These are phyloP conservation scores for Penicillium riverlandense DNA, from an alignment of 495 filamentous ascomycete species.

Conservation along the genomic window DNA sequence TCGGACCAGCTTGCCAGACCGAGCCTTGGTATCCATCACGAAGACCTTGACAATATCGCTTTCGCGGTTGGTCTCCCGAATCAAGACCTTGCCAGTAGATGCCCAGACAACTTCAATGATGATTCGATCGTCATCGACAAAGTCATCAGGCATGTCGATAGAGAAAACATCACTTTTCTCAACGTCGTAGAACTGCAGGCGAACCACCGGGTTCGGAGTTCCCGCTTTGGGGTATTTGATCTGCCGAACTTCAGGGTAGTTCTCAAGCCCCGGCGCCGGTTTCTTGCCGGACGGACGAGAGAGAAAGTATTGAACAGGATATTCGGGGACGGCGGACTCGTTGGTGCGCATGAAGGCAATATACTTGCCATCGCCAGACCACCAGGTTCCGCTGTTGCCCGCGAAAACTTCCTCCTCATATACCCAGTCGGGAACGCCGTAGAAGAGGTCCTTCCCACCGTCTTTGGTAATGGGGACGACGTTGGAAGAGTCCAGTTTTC, in stretches of 20 bases:
- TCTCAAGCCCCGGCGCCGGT: conserved; percentile 68
- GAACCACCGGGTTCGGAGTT: conserved; percentile 83
- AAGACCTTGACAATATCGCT: conserved; percentile 84
- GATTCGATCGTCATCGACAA: conserved; percentile 71
- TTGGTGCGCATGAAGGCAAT: conserved; percentile 89
- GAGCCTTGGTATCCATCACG: conserved; percentile 68
- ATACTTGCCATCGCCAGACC: conserved; percentile 80
- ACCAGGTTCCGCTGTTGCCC: conserved; percentile 84
- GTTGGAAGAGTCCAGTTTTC: conserved; percentile 53
- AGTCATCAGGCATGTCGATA: conserved; percentile 70
- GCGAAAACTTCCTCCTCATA: conserved; percentile 94
- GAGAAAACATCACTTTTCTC: conserved; percentile 71
- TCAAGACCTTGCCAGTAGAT: conserved; percentile 64
- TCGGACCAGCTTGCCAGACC: conserved; percentile 73
- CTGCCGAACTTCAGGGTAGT: conserved; percentile 80
- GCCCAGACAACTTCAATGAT: conserved; percentile 95
- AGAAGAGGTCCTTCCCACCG: conserved; percentile 80
- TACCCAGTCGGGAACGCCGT: conserved; percentile 98
- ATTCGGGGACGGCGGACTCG: conserved; percentile 86
- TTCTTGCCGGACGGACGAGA: conserved; percentile 73
- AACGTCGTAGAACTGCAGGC: conserved; percentile 83
- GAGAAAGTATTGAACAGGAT: conserved; percentile 89
- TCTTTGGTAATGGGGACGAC: conserved; percentile 76
- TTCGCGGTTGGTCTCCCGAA: conserved; percentile 90
- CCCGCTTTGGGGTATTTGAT: conserved; percentile 99